Evolutionary conservation across 371 early-diverging fungal genomes (phyloP).

Genomic region (Mucor piriformis): DNA sequence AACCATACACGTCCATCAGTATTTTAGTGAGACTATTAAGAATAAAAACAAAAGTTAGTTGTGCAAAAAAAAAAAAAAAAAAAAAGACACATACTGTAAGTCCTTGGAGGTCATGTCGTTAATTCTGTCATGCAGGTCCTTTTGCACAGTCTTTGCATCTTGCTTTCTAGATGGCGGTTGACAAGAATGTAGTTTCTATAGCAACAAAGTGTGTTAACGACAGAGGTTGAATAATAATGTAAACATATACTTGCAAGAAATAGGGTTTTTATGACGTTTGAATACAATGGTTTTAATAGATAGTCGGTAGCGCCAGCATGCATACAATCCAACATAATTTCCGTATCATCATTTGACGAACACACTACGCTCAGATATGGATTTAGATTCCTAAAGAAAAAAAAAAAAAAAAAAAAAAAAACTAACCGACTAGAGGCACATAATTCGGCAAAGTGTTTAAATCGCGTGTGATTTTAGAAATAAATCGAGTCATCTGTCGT

Average conservation of each 20-base stretch:
- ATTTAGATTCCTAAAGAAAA: slow-evolving; percentile 5
- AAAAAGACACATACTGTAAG: neutral
- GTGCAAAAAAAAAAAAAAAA: neutral
- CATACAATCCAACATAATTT: slow-evolving; percentile 49
- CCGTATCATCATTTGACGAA: slow-evolving; percentile 34
- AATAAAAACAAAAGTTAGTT: neutral
- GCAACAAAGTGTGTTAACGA: neutral
- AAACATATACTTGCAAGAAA: slow-evolving; percentile 53
- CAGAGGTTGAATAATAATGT: no score
- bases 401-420: neutral
- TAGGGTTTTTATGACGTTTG: slow-evolving; percentile 56
- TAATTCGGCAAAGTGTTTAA: slow-evolving; percentile 15
- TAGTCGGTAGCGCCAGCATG: slow-evolving; percentile 61
- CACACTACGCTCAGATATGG: slow-evolving; percentile 32
- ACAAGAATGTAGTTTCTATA: slow-evolving; percentile 3
- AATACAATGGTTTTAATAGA: slow-evolving; percentile 54
- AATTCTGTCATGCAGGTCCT: slow-evolving; percentile 2
- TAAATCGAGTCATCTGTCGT: slow-evolving; percentile 1
- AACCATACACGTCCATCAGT: slow-evolving; percentile 4
- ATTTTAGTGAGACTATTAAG: neutral
- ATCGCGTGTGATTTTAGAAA: slow-evolving; percentile 13
- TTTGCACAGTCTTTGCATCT: neutral
- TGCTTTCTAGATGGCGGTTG: neutral
- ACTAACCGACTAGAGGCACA: slow-evolving; percentile 28
- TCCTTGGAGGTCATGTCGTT: slow-evolving; percentile 1